phyloP scores from a whole-genome alignment of 2,329 filamentous ascomycete genomes.

The Trichoderma sp. region DNA sequence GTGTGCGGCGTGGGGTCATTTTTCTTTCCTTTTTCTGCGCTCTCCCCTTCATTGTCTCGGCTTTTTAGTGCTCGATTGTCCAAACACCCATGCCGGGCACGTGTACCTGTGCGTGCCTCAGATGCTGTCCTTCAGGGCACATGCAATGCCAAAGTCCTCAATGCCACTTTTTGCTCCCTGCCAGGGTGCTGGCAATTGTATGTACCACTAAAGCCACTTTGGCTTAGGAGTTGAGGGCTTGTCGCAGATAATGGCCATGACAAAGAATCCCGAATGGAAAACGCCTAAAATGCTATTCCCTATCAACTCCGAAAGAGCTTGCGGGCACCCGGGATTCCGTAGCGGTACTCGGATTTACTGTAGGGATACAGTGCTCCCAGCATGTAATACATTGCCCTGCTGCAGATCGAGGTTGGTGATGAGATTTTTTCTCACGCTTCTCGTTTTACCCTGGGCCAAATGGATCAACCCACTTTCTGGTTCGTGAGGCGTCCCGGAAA shows the following conservation, averaged over 20 bases:
- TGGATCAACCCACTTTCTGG: slow-evolving; percentile 2
- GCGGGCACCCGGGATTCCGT: background rate
- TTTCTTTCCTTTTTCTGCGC: background rate
- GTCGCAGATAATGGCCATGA: background rate
- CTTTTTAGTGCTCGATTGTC: background rate
- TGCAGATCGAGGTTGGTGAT: background rate
- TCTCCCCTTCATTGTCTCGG: background rate
- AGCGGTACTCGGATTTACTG: background rate
- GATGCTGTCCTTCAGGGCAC: no score
- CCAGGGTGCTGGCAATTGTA: background rate
- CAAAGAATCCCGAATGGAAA: background rate
- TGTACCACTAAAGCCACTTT: background rate
- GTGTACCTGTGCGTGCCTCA: background rate
- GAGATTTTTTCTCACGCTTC: background rate
- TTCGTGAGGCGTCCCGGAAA: slow-evolving; percentile 4
- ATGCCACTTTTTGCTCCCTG: background rate
- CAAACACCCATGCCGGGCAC: background rate
- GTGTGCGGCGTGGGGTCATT: background rate
- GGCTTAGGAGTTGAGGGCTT: background rate
- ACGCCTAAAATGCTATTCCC: background rate
- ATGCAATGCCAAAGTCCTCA: background rate
- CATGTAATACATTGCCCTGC: background rate
- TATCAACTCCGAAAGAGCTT: background rate
- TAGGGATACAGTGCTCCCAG: background rate
- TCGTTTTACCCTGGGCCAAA: background rate